Percentiles rank a stretch among this genome's conserved stretches.
These are phyloP conservation scores for Claviceps capensis DNA, from an alignment of 2,329 filamentous ascomycete species.

Conservation along the genomic window DNA sequence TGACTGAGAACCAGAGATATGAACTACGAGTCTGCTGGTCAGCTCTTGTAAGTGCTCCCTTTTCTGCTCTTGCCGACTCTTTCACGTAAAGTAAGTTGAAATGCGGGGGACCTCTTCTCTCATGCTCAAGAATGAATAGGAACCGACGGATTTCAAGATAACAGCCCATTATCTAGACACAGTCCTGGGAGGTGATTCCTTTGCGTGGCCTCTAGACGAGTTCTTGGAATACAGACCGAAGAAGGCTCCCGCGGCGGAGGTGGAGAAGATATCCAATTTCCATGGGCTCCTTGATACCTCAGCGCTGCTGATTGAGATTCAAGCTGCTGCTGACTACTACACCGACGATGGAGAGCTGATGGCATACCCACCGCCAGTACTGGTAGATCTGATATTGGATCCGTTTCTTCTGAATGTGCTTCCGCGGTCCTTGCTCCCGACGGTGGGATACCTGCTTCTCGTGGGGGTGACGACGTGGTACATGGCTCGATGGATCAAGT, in stretches of 20 bases:
- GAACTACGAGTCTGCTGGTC: constrained; percentile 90
- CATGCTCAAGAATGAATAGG: constrained; percentile 34
- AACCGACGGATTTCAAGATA: constrained; percentile 72
- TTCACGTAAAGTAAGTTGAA: neutral
- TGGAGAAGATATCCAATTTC: too few relatives aligned
- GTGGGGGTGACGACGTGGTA: constrained; percentile 40
- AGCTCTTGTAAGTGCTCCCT: constrained; percentile 56
- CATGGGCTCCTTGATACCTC: neutral
- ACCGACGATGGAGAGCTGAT: constrained; percentile 63
- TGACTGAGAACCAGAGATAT: constrained; percentile 65
- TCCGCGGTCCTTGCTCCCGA: constrained; percentile 63
- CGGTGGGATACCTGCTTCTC: constrained; percentile 50
- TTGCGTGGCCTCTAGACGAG: constrained; percentile 50
- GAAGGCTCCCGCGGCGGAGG: neutral
- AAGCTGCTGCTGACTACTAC: constrained; percentile 74
- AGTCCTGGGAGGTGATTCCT: constrained; percentile 46
- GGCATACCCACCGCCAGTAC: constrained; percentile 56
- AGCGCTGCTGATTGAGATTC: constrained; percentile 61
- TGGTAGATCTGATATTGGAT: constrained; percentile 74
- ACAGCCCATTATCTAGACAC: constrained; percentile 46
- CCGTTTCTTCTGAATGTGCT: constrained; percentile 70
- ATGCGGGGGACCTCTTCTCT: neutral
- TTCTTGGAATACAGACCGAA: constrained; percentile 42
- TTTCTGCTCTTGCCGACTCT: neutral
- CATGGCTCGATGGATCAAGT: constrained; percentile 23